Evolutionary conservation across 805 yeast genomes (phyloP).

Genomic region (Ogataea nonfermentans): DNA sequence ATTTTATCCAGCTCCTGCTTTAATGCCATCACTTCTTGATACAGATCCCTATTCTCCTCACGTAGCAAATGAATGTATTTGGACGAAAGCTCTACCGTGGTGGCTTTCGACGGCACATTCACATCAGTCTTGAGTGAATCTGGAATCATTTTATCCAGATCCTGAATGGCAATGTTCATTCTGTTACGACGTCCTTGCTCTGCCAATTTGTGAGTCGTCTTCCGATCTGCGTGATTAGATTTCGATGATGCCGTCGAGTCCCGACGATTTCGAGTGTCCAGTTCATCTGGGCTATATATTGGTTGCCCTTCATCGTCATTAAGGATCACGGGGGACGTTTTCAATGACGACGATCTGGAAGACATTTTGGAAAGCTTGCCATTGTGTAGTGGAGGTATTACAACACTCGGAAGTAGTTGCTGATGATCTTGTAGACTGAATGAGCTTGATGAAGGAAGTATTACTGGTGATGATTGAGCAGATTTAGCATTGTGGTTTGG

Average conservation of each 20-base stretch:
- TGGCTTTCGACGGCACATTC: slow-evolving; percentile 84
- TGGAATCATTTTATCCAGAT: slow-evolving; percentile 67
- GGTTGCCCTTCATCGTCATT: slow-evolving; percentile 13
- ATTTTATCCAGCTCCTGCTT: slow-evolving; percentile 24
- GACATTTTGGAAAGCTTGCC: neutral
- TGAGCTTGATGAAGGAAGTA: slow-evolving; percentile 34
- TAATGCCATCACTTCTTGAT: slow-evolving; percentile 37
- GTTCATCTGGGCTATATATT: neutral
- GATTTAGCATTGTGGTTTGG: slow-evolving; percentile 32
- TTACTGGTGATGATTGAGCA: slow-evolving; percentile 37
- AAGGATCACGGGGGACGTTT: slow-evolving; percentile 18
- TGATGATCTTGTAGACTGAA: slow-evolving; percentile 15
- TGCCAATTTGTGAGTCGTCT: slow-evolving; percentile 82
- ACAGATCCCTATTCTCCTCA: slow-evolving; percentile 35
- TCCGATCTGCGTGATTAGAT: slow-evolving; percentile 41
- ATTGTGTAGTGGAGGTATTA: slow-evolving; percentile 10
- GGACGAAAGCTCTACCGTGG: slow-evolving; percentile 89
- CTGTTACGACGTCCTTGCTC: slow-evolving; percentile 96
- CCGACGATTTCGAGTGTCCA: slow-evolving; percentile 1
- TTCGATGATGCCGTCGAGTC: slow-evolving; percentile 12
- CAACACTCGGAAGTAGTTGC: slow-evolving; percentile 10
- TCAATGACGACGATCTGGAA: slow-evolving; percentile 16
- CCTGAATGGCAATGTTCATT: slow-evolving; percentile 83
- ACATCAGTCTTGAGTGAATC: slow-evolving; percentile 52
- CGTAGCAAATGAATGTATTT: slow-evolving; percentile 56